These are phyloP conservation scores for Diplosphaera chodatii DNA, from an alignment of 139 green algal genomes.

Conservation along the genomic window DNA sequence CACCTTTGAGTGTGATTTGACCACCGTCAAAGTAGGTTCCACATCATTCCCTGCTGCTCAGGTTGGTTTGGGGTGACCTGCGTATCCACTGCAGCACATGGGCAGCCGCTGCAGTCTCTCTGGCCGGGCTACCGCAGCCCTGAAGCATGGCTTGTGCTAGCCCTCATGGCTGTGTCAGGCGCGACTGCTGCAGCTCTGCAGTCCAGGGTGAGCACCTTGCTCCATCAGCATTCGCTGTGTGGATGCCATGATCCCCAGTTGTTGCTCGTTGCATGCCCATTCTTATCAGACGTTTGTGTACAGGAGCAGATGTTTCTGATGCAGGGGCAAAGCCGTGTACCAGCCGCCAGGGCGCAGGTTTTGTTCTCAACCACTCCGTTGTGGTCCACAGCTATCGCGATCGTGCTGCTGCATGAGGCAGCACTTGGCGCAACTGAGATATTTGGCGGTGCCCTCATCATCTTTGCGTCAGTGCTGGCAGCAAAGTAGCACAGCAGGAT, in stretches of 20 bases:
- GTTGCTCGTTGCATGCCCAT: no score
- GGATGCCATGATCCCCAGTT: no score
- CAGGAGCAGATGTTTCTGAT: neutral
- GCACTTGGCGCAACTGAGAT: neutral
- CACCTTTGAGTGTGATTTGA: no score
- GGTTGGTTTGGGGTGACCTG: neutral
- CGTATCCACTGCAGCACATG: neutral
- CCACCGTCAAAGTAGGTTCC: no score
- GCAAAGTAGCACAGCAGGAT: neutral
- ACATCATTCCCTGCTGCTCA: no score
- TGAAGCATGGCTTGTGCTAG: conserved; percentile 14
- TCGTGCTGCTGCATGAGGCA: conserved; percentile 1
- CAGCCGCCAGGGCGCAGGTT: neutral
- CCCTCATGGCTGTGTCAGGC: neutral
- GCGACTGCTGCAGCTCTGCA: neutral
- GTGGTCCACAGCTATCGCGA: neutral
- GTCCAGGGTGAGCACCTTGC: neutral
- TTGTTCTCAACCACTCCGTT: conserved; percentile 3
- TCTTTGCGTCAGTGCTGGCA: neutral
- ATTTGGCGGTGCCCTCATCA: neutral
- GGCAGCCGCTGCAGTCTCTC: neutral
- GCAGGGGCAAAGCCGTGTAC: conserved; percentile 10
- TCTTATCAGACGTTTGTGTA: no score
- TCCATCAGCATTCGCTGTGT: neutral
- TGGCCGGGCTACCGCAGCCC: conserved; percentile 11